Evolutionary conservation across 2,329 filamentous ascomycete genomes (phyloP), one percentile per base, ranked within the genome.

Genomic region (Botrytis byssoidea): DNA sequence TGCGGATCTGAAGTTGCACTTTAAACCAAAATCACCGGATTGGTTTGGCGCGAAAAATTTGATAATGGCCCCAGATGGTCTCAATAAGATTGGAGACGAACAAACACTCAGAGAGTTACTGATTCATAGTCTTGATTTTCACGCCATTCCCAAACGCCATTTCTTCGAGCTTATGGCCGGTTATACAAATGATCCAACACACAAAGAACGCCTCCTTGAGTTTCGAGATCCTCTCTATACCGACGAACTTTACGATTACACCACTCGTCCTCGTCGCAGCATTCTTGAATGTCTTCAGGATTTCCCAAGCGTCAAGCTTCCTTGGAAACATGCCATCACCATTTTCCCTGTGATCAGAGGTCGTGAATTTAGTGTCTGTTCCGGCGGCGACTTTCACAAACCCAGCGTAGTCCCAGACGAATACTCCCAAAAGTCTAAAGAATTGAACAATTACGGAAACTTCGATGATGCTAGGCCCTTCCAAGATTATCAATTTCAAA

Each of bases 201-300:
- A 99, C 79, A 90, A 89, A 78, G 92, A 96, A 75, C 90, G 95
- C 2, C 88, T 99, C 0, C 83, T 92, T 14, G 96, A 99, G 80
- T 96, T 99, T 78, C 91, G 90, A 1, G 88, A 92, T 78, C 90
- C 93, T 0, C 88, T 92, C 64, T 93, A 91, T 78, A 89, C 95
- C 9, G 94, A 98, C 78, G 96, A 99, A 78, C 91, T 97, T 73
- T 98, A 93, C 84, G 95, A 99, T 83, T 99, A 99, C 81, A 96
- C 96, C 1, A 95, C 95, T 0, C 90, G 96, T 14, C 93, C 95
- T 0, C 91, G 94, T 48, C 91, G 96, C 48, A 97, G 93, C 74
- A 97, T 98, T 73, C 85, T 99, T 9, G 96, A 99, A 83, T 92
- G 97, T 5, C 87, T 99, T 42, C 91, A 95, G 73, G 96, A 99